phyloP scores from a whole-genome alignment of 2,329 filamentous ascomycete genomes.

The Trichoderma aggressivum region DNA sequence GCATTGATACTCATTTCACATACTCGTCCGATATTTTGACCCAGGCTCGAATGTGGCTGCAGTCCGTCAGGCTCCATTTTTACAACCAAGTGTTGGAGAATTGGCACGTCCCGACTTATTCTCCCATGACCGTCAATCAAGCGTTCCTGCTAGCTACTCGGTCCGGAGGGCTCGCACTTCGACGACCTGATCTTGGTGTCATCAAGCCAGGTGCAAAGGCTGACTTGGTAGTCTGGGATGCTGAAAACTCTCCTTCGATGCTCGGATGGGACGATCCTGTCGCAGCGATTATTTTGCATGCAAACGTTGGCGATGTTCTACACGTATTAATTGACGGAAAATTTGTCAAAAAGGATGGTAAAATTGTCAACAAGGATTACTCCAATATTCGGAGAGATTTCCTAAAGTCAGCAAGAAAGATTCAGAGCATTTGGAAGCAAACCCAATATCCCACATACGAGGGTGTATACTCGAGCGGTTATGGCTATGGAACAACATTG shows the following conservation, averaged over 20 bases:
- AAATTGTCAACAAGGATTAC: slow-evolving; percentile 1
- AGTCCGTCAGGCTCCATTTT: slow-evolving; percentile 39
- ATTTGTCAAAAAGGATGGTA: slow-evolving; percentile 36
- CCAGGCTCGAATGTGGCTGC: slow-evolving; percentile 54
- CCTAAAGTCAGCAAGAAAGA: neutral
- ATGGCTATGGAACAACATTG: neutral
- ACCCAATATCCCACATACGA: slow-evolving; percentile 8
- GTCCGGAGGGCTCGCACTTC: slow-evolving; percentile 49
- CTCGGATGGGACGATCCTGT: slow-evolving; percentile 55
- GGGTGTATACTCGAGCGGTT: neutral
- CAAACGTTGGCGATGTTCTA: slow-evolving; percentile 49
- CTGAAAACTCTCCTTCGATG: slow-evolving; percentile 42
- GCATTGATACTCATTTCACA: slow-evolving; percentile 53
- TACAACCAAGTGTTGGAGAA: slow-evolving; percentile 38
- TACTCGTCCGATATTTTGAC: slow-evolving; percentile 49
- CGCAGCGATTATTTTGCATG: slow-evolving; percentile 54
- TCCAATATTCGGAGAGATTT: neutral
- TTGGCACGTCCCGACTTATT: slow-evolving; percentile 44
- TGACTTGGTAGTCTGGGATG: slow-evolving; percentile 53
- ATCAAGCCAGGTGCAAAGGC: slow-evolving; percentile 43
- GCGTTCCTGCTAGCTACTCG: slow-evolving; percentile 55
- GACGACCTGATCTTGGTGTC: slow-evolving; percentile 49
- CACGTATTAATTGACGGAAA: slow-evolving; percentile 49
- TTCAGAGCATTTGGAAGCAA: neutral
- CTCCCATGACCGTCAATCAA: slow-evolving; percentile 42